Conservation (phyloP, 2,329 filamentous ascomycete genomes). For the Aphanocladium album region DNA sequence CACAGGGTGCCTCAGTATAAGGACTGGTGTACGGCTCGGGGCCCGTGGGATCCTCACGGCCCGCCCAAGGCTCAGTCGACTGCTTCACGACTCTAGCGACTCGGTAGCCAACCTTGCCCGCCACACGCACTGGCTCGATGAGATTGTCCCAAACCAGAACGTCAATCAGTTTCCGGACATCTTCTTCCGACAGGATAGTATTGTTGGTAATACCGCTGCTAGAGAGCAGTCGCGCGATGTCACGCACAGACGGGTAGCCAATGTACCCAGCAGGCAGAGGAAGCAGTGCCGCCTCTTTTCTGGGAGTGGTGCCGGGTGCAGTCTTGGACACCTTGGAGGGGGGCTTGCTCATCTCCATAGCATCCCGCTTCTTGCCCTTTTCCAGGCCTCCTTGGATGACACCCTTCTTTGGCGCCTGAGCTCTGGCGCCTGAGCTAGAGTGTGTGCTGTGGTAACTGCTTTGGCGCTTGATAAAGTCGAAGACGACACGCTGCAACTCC, state of each 20-base stretch:
- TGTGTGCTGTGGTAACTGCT: constrained; percentile 60
- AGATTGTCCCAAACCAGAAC: constrained; percentile 85
- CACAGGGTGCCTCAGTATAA: constrained; percentile 84
- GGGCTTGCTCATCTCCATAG: constrained; percentile 32
- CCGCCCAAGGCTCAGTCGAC: constrained; percentile 36
- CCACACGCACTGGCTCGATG: constrained; percentile 60
- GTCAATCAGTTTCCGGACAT: constrained; percentile 81
- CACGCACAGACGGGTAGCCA: constrained; percentile 73
- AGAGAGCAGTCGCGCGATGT: constrained; percentile 72
- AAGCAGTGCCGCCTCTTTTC: constrained; percentile 37
- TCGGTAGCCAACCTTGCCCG: constrained; percentile 47
- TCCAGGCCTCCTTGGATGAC: constrained; percentile 44
- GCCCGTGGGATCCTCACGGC: constrained; percentile 32
- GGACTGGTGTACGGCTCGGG: constrained; percentile 56
- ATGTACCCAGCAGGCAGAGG: constrained; percentile 62
- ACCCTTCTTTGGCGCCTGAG: constrained; percentile 52
- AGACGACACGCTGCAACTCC: constrained; percentile 66
- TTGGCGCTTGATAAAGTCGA: constrained; percentile 64
- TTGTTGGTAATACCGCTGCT: constrained; percentile 66
- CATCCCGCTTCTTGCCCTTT: constrained; percentile 47
- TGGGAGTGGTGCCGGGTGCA: constrained; percentile 17
- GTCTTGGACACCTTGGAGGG: constrained; percentile 25
- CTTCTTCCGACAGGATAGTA: constrained; percentile 63
- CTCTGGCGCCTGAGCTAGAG: constrained; percentile 28
- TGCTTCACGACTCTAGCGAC: constrained; percentile 46